A percentile compares a stretch with the other conserved stretches of the same genome.
These are phyloP conservation scores for Syncephalastrum sp. DNA, from an alignment of 371 early-diverging fungal genomes.

Conservation along the genomic window DNA sequence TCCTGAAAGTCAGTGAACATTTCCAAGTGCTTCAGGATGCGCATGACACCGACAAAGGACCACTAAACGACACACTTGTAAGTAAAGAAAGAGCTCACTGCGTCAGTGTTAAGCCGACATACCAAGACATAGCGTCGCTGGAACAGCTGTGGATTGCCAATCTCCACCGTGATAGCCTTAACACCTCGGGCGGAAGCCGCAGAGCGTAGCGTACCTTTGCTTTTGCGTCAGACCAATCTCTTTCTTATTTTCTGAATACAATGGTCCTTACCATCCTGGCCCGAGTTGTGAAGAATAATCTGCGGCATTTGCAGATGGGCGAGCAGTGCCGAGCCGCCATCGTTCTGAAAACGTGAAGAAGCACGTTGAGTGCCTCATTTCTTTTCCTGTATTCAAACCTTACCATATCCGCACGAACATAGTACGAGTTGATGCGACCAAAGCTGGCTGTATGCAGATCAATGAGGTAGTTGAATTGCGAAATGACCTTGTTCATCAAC, in stretches of 20 bases:
- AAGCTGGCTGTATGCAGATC: slow-evolving; percentile 89
- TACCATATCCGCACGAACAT: slow-evolving; percentile 84
- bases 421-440: slow-evolving; percentile 85
- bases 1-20: slow-evolving; percentile 20
- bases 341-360: slow-evolving; percentile 38
- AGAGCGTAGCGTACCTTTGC: slow-evolving; percentile 76
- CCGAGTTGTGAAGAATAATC: slow-evolving; percentile 50
- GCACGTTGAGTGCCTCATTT: neutral
- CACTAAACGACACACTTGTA: slow-evolving; percentile 15
- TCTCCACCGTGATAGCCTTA: slow-evolving; percentile 86
- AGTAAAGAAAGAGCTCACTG: slow-evolving; percentile 5
- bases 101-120: slow-evolving; percentile 50
- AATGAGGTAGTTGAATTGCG: slow-evolving; percentile 79
- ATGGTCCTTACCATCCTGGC: slow-evolving; percentile 31
- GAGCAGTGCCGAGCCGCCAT: slow-evolving; percentile 69
- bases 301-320: slow-evolving; percentile 90
- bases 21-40: slow-evolving; percentile 36
- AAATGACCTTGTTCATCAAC: slow-evolving; percentile 77
- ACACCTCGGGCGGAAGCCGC: slow-evolving; percentile 80
- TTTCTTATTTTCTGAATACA: neutral
- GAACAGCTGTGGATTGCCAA: slow-evolving; percentile 77
- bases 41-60: slow-evolving; percentile 39
- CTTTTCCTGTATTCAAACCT: neutral
- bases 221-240: slow-evolving; percentile 5
- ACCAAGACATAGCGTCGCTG: slow-evolving; percentile 73